Evolutionary conservation across 2,329 filamentous ascomycete genomes (phyloP).

Genomic region (Trichophyton rubrum): DNA sequence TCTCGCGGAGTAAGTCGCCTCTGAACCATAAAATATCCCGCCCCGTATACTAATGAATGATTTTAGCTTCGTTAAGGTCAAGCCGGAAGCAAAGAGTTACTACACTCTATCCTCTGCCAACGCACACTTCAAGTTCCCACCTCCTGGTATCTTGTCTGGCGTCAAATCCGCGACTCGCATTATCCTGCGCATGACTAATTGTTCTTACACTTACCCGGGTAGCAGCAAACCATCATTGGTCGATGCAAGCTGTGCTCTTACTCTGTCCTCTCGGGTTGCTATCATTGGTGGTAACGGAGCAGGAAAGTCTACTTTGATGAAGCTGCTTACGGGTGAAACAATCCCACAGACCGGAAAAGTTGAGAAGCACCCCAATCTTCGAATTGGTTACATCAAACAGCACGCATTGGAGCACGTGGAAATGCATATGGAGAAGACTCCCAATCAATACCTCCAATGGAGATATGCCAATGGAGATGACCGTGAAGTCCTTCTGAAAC

Average conservation of each 20-base stretch:
- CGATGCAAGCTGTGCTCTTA: conserved; percentile 78
- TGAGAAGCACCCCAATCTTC: conserved; percentile 95
- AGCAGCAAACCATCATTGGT: conserved; percentile 72
- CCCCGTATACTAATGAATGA: conserved; percentile 10
- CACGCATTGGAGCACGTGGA: conserved; percentile 98
- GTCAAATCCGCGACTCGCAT: conserved; percentile 91
- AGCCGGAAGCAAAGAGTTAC: conserved; percentile 93
- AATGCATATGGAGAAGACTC: conserved; percentile 98
- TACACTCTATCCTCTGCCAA: conserved; percentile 84
- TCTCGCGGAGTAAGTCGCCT: conserved; percentile 29
- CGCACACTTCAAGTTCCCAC: conserved; percentile 95
- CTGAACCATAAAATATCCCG: background rate
- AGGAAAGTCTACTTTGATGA: conserved; percentile 96
- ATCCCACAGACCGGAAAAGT: conserved; percentile 75
- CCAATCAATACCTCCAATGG: conserved; percentile 98
- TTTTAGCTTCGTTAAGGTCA: conserved; percentile 61
- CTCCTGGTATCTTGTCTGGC: conserved; percentile 83
- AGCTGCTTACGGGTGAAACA: conserved; percentile 84
- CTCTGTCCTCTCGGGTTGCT: conserved; percentile 80
- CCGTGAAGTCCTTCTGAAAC: conserved; percentile 93
- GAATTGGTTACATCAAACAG: conserved; percentile 99
- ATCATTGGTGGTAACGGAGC: conserved; percentile 97
- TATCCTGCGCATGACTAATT: conserved; percentile 89
- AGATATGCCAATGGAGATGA: conserved; percentile 95
- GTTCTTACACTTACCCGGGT: conserved; percentile 87